Conservation (phyloP, 1,284 basidiomycete species). For the Stygiomarasmius scandens region DNA sequence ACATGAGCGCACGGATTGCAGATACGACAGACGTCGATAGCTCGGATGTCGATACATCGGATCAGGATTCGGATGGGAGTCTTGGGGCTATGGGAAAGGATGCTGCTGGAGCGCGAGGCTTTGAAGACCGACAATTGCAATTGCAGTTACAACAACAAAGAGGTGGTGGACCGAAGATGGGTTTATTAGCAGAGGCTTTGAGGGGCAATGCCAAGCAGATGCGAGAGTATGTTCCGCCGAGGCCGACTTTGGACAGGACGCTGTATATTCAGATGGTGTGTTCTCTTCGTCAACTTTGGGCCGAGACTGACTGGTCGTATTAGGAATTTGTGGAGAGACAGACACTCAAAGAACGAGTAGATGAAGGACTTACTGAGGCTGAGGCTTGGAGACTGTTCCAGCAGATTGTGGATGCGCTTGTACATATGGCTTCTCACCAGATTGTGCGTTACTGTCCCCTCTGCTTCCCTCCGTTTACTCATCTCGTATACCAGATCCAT, state of each 20-base stretch:
- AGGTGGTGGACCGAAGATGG: neutral
- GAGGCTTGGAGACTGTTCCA: slow-evolving; percentile 91
- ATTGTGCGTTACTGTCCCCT: slow-evolving; percentile 55
- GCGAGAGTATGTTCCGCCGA: slow-evolving; percentile 25
- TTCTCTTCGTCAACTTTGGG: no score
- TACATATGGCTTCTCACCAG: slow-evolving; percentile 86
- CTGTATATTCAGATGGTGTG: slow-evolving; percentile 90
- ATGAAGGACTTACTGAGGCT: slow-evolving; percentile 79
- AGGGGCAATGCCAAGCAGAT: neutral
- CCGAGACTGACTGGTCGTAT: no score
- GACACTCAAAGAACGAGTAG: slow-evolving; percentile 81
- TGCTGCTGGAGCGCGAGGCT: no score
- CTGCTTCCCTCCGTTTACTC: slow-evolving; percentile 11
- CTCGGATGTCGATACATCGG: slow-evolving; percentile 3
- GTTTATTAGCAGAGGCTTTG: slow-evolving; percentile 6
- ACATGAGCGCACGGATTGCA: no score
- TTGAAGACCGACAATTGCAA: no score
- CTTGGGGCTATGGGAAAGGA: no score
- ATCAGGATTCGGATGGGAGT: neutral
- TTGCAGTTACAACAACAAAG: neutral
- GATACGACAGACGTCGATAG: slow-evolving; percentile 44
- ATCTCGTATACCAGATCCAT: slow-evolving; percentile 60
- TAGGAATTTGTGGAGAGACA: slow-evolving; percentile 89
- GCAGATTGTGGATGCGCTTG: slow-evolving; percentile 91
- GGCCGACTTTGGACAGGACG: slow-evolving; percentile 57